Evolutionary conservation across 495 filamentous ascomycete genomes (phyloP), one percentile per base, ranked within the genome.

Genomic region (Aspergillus leporis): DNA sequence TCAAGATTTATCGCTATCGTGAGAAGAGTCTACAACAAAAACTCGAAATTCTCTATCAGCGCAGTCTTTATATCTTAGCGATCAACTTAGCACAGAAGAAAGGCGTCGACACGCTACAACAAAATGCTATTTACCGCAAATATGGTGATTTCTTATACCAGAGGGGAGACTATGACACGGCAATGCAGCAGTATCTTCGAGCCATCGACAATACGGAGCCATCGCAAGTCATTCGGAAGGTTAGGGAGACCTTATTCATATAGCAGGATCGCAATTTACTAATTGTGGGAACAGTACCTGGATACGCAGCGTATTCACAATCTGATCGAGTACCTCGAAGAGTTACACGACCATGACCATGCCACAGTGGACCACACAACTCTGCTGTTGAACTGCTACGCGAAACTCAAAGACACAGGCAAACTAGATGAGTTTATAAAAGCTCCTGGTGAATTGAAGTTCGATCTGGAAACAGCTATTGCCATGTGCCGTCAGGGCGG

Each of bases 351-450:
- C 55, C 92, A 96, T 66, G 89, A 93, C 69, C 90, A 85, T 64
- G 94, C 94, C 7, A 96, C 92, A 2, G 88, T 90, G n/a, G 94
- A 98, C 61, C 94, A 98, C 67, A 98, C 94, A 1, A 98, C 93
- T 0, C 79, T 98, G 28, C 76, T 98, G 18, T 75, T 98, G 19
- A 98, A 98, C 70, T 98, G 94, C 76, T 98, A 98, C 67, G 94
- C 94, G 0, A 98, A 98, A 67, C 75, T 97, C 5, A 97, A 98
- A 66, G 93, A 98, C 67, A 93, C 96, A 8, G 86, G 88, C 38
- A 98, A 98, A 72, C 80, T 98, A 16, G 93, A 98, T 63, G 88
- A 89, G 52, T 98, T 98, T 62, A 98, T 98, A 71, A 95, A 95
- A 68, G 92, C 92, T 45, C 91, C 92, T 3, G 93, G 91, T 2